Conservation (phyloP, 495 filamentous ascomycete species). For the Penicillium egyptiacum region DNA sequence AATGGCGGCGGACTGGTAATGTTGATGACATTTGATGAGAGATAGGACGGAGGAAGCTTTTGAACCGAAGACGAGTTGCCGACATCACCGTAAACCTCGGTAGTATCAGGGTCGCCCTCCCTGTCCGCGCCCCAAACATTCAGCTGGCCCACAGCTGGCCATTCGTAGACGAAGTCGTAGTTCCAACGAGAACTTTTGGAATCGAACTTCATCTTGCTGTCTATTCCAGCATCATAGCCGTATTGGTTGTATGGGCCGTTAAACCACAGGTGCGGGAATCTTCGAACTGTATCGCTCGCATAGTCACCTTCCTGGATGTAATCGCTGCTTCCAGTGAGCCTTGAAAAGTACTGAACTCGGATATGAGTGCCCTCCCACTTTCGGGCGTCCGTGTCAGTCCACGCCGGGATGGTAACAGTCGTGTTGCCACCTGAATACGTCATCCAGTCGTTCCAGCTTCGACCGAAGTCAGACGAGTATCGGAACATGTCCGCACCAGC, state of each 20-base stretch:
- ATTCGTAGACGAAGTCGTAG: slow-evolving; percentile 53
- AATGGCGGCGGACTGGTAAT: slow-evolving; percentile 43
- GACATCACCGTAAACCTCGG: slow-evolving; percentile 52
- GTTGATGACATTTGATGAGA: slow-evolving; percentile 47
- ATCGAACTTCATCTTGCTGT: slow-evolving; percentile 51
- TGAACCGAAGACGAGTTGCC: slow-evolving; percentile 23
- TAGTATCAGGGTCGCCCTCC: slow-evolving; percentile 47
- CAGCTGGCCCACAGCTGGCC: slow-evolving; percentile 47
- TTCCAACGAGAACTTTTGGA: slow-evolving; percentile 47
- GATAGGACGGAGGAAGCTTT: slow-evolving; percentile 24
- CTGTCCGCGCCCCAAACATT: slow-evolving; percentile 52
- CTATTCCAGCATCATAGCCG: slow-evolving; percentile 60
- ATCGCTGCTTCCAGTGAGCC: slow-evolving; percentile 56
- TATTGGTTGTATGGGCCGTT: slow-evolving; percentile 63
- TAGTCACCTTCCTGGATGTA: slow-evolving; percentile 60
- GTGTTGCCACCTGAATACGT: slow-evolving; percentile 46
- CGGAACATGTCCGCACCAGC: slow-evolving; percentile 60
- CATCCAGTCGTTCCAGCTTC: slow-evolving; percentile 49
- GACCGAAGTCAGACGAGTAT: slow-evolving; percentile 56
- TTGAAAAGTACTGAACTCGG: slow-evolving; percentile 62
- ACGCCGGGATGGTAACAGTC: slow-evolving; percentile 35
- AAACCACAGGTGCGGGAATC: slow-evolving; percentile 60
- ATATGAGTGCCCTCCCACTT: slow-evolving; percentile 62
- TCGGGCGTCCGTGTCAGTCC: slow-evolving; percentile 54
- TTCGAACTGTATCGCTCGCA: slow-evolving; percentile 35